Evolutionary conservation across 208 protist genomes (phyloP).

Genomic region (Trypanosoma melophagium): DNA sequence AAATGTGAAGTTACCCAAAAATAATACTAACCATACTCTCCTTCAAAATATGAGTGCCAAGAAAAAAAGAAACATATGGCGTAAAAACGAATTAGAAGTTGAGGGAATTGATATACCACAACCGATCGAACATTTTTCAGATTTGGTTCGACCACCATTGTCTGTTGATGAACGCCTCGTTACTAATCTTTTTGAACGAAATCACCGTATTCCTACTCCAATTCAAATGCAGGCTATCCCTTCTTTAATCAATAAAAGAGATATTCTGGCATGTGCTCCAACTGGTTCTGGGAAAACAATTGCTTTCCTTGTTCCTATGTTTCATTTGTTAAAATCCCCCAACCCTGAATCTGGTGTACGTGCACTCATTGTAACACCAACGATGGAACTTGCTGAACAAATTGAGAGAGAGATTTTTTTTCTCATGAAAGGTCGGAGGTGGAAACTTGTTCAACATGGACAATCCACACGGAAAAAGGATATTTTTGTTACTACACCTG

Average conservation of each 20-base stretch:
- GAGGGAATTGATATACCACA: constrained; percentile 71
- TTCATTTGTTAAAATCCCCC: constrained; percentile 85
- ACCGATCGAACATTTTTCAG: constrained; percentile 85
- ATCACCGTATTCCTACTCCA: constrained; percentile 92
- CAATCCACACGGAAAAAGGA: constrained; percentile 91
- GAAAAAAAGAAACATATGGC: constrained; percentile 80
- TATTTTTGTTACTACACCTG: constrained; percentile 91
- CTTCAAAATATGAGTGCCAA: constrained; percentile 77
- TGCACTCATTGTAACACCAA: constrained; percentile 95
- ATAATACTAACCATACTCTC: constrained; percentile 33
- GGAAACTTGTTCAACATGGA: constrained; percentile 87
- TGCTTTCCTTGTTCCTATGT: constrained; percentile 93
- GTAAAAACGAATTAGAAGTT: constrained; percentile 78
- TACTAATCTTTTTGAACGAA: constrained; percentile 77
- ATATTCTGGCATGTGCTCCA: constrained; percentile 89
- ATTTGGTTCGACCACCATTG: constrained; percentile 79
- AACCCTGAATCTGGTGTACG: constrained; percentile 79
- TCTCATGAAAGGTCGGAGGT: constrained; percentile 81
- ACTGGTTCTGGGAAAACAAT: constrained; percentile 96
- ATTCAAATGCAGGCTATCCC: constrained; percentile 98
- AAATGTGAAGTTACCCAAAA: background rate
- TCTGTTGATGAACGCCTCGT: constrained; percentile 71
- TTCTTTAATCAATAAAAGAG: constrained; percentile 81
- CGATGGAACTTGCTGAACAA: constrained; percentile 95
- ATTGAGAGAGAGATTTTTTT: constrained; percentile 93